A percentile compares a stretch with the other conserved stretches of the same genome.
Conservation (phyloP, 768 basidiomycete species). For the Pholiota microspora region DNA sequence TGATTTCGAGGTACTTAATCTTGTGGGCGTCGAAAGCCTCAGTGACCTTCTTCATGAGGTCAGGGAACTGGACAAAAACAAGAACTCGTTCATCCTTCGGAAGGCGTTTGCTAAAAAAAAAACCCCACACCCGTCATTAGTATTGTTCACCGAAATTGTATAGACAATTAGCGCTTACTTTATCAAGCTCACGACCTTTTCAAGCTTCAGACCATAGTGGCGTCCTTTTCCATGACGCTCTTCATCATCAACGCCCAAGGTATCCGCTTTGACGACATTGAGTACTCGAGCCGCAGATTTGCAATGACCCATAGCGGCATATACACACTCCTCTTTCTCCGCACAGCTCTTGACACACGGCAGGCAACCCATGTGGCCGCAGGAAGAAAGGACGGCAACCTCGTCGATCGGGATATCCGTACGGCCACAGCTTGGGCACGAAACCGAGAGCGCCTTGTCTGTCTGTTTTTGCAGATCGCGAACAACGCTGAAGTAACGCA, state of each 20-base stretch:
- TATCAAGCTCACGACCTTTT: conserved; percentile 73
- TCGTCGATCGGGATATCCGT: conserved; percentile 59
- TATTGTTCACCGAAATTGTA: not conserved
- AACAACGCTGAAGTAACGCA: conserved; percentile 90
- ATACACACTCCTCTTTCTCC: conserved; percentile 79
- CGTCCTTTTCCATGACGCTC: conserved; percentile 68
- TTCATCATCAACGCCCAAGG: conserved; percentile 77
- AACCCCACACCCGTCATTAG: conserved; percentile 5
- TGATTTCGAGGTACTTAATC: conserved; percentile 79
- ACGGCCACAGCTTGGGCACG: conserved; percentile 62
- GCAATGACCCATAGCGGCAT: conserved; percentile 66
- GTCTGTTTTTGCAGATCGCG: conserved; percentile 82
- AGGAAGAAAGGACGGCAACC: conserved; percentile 85
- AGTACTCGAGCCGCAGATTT: conserved; percentile 77
- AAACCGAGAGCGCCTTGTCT: conserved; percentile 53
- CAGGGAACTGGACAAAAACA: conserved; percentile 95
- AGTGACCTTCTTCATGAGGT: conserved; percentile 88
- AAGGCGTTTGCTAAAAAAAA: conserved; percentile 51
- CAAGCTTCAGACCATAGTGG: conserved; percentile 82
- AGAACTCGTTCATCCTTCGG: conserved; percentile 80
- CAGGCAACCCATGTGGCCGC: conserved; percentile 85
- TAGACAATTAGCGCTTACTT: conserved; percentile 44
- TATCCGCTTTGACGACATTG: conserved; percentile 80
- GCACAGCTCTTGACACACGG: conserved; percentile 72
- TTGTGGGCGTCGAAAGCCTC: conserved; percentile 74